Conservation (phyloP, 768 basidiomycete genomes). For the Lentinus brumalis region DNA sequence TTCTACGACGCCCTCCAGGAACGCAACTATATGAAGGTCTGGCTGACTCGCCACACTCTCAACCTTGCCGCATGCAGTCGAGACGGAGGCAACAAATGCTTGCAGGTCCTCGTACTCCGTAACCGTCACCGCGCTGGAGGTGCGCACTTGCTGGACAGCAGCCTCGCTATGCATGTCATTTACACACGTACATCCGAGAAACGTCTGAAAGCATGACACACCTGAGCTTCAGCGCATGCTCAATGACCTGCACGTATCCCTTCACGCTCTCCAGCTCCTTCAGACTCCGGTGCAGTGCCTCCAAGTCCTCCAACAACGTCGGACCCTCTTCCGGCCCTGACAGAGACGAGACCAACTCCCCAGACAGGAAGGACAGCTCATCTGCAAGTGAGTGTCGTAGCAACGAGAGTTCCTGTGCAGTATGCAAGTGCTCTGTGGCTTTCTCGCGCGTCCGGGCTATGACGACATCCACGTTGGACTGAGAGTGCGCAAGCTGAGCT, state of each 20-base stretch:
- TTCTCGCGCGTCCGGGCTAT: slow-evolving; percentile 50
- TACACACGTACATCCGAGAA: too few species aligned
- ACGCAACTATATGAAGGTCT: slow-evolving; percentile 58
- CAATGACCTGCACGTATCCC: slow-evolving; percentile 74
- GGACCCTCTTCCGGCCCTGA: slow-evolving; percentile 49
- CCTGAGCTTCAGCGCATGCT: slow-evolving; percentile 74
- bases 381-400: slow-evolving; percentile 77
- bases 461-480: slow-evolving; percentile 46
- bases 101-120: slow-evolving; percentile 64
- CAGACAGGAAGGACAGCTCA: slow-evolving; percentile 68
- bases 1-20: slow-evolving; percentile 63
- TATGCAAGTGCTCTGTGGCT: slow-evolving; percentile 52
- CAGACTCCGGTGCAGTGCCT: slow-evolving; percentile 73
- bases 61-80: slow-evolving; percentile 43
- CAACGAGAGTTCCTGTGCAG: slow-evolving; percentile 75
- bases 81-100: slow-evolving; percentile 56
- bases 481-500: slow-evolving; percentile 63
- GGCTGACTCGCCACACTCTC: slow-evolving; percentile 50
- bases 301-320: slow-evolving; percentile 81
- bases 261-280: slow-evolving; percentile 77
- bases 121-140: slow-evolving; percentile 37
- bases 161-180: slow-evolving; percentile 47
- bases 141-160: slow-evolving; percentile 55
- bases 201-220: slow-evolving; percentile 32
- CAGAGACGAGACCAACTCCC: slow-evolving; percentile 62